A percentile compares a stretch with the other conserved stretches of the same genome.
These are phyloP conservation scores for Mycena sp. DNA, from an alignment of 1,284 basidiomycete species.

Conservation along the genomic window DNA sequence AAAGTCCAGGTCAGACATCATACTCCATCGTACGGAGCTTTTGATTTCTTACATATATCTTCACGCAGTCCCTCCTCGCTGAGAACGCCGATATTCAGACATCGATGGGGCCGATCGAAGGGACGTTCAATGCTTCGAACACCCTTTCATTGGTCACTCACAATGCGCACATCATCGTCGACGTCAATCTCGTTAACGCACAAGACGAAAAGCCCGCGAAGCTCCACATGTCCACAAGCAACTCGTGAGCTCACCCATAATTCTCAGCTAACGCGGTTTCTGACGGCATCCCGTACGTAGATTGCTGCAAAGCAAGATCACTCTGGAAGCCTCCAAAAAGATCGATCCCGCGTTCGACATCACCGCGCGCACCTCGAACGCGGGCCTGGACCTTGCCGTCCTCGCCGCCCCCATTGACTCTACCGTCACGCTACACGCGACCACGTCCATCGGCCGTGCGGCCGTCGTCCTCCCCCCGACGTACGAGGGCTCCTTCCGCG, in stretches of 20 bases:
- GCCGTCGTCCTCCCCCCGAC: not conserved
- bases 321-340: not conserved
- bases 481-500: constrained; percentile 13
- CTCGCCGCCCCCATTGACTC: constrained; percentile 2
- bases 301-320: constrained; percentile 6
- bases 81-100: constrained; percentile 42
- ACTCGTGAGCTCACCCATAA: constrained; percentile 45
- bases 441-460: constrained; percentile 2
- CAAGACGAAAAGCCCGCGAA: constrained; percentile 32
- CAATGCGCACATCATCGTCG: constrained; percentile 49
- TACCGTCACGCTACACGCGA: not conserved
- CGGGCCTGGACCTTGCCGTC: not conserved
- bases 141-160: constrained; percentile 47
- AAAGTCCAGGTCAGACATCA: constrained; percentile 14
- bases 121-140: constrained; percentile 49
- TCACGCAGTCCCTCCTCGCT: constrained; percentile 46
- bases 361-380: constrained; percentile 7
- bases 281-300: not conserved
- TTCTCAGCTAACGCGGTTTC: not conserved
- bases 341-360: constrained; percentile 8
- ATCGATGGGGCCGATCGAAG: constrained; percentile 50
- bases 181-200: constrained; percentile 46
- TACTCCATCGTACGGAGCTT: not conserved
- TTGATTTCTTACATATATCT: not conserved
- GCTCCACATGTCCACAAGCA: constrained; percentile 43